These are phyloP conservation scores for Globisporangium apiculatum DNA, from an alignment of 352 stramenopile genomes.

Conservation along the genomic window DNA sequence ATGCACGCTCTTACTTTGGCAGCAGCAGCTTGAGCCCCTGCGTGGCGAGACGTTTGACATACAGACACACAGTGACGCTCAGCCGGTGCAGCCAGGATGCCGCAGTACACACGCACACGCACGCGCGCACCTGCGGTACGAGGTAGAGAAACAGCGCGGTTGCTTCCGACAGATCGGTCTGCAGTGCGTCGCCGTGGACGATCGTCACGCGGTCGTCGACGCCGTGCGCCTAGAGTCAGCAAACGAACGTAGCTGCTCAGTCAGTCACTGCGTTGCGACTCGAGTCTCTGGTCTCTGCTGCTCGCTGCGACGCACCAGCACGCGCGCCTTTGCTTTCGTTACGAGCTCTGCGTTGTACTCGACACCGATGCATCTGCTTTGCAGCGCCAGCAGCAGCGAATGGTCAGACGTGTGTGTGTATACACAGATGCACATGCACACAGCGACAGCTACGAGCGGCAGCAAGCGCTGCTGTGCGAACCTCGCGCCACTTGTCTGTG, in stretches of 20 bases:
- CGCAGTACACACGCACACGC: neutral
- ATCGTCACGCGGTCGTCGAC: conserved; percentile 46
- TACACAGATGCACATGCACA: neutral
- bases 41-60: neutral
- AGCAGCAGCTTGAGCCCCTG: conserved; percentile 67
- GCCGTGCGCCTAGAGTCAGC: conserved; percentile 25
- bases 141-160: conserved; percentile 81
- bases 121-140: conserved; percentile 44
- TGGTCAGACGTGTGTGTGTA: too few relatives aligned
- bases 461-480: conserved; percentile 3
- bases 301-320: conserved; percentile 23
- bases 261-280: too few relatives aligned
- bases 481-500: conserved; percentile 33
- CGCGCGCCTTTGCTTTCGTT: conserved; percentile 29
- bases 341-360: conserved; percentile 68
- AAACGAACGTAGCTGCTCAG: neutral
- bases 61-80: neutral
- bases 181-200: conserved; percentile 49
- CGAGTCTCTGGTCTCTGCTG: too few relatives aligned
- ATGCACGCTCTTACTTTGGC: conserved; percentile 36
- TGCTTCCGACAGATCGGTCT: conserved; percentile 46
- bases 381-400: too few relatives aligned
- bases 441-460: neutral
- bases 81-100: too few relatives aligned
- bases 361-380: conserved; percentile 54